phyloP scores from a whole-genome alignment of 208 protist species.

The Trichomonas tenax region DNA sequence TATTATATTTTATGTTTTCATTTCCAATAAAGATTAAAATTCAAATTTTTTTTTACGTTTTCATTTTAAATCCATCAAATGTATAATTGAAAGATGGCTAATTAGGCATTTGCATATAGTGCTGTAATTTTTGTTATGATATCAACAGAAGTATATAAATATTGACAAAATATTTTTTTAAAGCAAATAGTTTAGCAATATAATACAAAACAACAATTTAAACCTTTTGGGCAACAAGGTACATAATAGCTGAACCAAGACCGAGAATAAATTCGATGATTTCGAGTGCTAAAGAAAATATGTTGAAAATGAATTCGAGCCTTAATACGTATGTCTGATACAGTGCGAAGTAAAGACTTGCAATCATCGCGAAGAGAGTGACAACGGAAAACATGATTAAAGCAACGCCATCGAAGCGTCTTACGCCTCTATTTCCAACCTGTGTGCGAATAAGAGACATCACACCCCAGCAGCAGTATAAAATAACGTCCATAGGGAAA shows the following conservation, averaged over 20 bases:
- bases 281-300: not conserved
- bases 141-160: no score
- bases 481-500: not conserved
- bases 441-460: not conserved
- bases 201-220: not conserved
- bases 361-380: not conserved
- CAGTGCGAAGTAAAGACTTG: not conserved
- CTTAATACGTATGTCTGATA: not conserved
- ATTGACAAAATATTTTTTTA: no score
- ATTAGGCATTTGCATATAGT: no score
- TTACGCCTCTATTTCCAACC: not conserved
- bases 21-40: not conserved
- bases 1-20: not conserved
- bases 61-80: no score
- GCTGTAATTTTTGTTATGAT: no score
- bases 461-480: not conserved
- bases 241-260: not conserved
- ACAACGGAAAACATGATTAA: not conserved
- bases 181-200: no score
- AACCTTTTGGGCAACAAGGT: not conserved
- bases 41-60: not conserved
- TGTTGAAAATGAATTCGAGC: not conserved
- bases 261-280: not conserved
- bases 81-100: no score
- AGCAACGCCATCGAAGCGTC: not conserved